Percentiles rank a stretch among this genome's conserved stretches.
phyloP scores from a whole-genome alignment of 208 protist genomes.

The Leptomonas seymouri region DNA sequence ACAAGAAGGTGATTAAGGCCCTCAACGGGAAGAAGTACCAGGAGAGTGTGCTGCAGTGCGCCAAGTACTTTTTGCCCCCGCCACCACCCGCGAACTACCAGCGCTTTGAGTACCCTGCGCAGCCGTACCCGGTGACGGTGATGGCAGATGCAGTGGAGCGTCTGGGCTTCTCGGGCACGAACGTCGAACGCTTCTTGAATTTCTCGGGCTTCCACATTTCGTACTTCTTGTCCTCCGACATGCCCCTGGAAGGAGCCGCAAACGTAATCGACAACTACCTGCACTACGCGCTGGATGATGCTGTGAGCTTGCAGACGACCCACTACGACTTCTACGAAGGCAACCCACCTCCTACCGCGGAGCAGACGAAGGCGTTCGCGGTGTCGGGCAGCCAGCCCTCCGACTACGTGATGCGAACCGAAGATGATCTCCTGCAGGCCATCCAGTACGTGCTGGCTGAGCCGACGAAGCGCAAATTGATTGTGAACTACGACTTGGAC shows the following conservation, averaged over 20 bases:
- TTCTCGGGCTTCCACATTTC: slow-evolving; percentile 88
- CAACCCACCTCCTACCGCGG: slow-evolving; percentile 32
- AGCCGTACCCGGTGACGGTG: slow-evolving; percentile 84
- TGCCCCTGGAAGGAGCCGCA: slow-evolving; percentile 74
- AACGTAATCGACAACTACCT: slow-evolving; percentile 82
- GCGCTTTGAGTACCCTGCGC: slow-evolving; percentile 87
- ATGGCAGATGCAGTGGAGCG: slow-evolving; percentile 84
- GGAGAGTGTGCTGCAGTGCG: slow-evolving; percentile 54
- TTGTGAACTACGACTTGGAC: slow-evolving; percentile 79
- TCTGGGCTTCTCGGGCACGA: slow-evolving; percentile 64
- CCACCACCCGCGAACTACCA: slow-evolving; percentile 31
- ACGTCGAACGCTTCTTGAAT: slow-evolving; percentile 87
- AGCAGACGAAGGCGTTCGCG: slow-evolving; percentile 9
- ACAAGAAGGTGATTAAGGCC: slow-evolving; percentile 70
- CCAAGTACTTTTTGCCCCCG: slow-evolving; percentile 73
- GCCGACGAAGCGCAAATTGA: slow-evolving; percentile 53
- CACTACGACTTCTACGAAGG: slow-evolving; percentile 73
- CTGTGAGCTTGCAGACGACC: slow-evolving; percentile 49
- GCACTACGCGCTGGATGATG: slow-evolving; percentile 74
- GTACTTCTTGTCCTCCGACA: slow-evolving; percentile 83
- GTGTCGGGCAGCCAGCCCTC: slow-evolving; percentile 18
- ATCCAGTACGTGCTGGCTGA: slow-evolving; percentile 55
- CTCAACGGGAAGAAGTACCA: slow-evolving; percentile 64
- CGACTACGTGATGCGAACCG: slow-evolving; percentile 41
- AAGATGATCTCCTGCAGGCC: slow-evolving; percentile 49